Evolutionary conservation across 1,139 yeast species (phyloP), one percentile per base, ranked within the genome.

Genomic region (Yamadazyma diospyri): DNA sequence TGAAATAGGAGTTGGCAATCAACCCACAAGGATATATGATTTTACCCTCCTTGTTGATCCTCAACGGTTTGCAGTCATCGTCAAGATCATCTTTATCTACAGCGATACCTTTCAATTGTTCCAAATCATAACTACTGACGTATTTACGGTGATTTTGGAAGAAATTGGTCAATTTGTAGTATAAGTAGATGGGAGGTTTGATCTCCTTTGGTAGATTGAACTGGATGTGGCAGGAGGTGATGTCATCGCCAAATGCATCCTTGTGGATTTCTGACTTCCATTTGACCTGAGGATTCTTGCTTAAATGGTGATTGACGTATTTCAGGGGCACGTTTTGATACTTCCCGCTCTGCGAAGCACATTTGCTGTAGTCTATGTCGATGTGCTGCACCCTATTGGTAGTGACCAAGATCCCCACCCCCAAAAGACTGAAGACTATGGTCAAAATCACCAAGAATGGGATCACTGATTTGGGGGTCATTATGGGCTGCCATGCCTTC

Each of bases 1-100:
- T 92, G 64, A 92, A 92, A 53, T 79, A 57, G 1, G 97, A 83
- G 59, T 92, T 92, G 33, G 98, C 97, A 53, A 92, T 89, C 40
- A 92, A 68, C 1, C 98, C 98, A 63, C 98, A 92, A 6, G 98
- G 98, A 55, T 92, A 92, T 14, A 64, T 47, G 32, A 64, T 50
- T 40, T 59, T 66, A 24, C 72, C 69, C 18, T 46, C 40, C 2
- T 47, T 49, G 6, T 47, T 39, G 34, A 64, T 61, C 34, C 65
- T 68, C 50, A 83, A 57, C 1, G 88, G 87, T 30, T 67, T 64
- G 57, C 94, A 83, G 38, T 78, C 72, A 27, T 64, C 60, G 12
- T 69, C 64, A 3, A 82, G 53, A 29, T 60, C 66, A 33, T 54
- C 69, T 6, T 56, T 53, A 0, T 61, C 33, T 1, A 81, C 76